Base-by-base conservation (phyloP, 768 basidiomycete genomes). In the Phanerochaete sordida region DNA sequence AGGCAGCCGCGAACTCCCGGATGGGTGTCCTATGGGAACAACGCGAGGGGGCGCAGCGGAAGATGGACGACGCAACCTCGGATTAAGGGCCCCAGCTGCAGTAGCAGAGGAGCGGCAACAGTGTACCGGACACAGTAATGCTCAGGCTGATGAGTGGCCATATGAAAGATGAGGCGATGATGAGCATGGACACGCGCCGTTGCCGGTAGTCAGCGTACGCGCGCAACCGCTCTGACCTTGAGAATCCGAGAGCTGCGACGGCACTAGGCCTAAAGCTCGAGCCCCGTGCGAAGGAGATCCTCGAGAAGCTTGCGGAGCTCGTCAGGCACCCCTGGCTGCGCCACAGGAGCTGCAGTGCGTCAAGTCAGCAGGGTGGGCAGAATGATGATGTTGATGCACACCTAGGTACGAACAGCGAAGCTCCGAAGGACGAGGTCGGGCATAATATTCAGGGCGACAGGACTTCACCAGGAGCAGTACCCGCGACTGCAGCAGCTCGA, bases 201-300 rank as follows among this genome's bases (percentile, higher is more conserved):
- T 35, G 56, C 51, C 66, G 69, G 55, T 68, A 76, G 31, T 78
- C 78, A 1, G 77, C 81, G 5, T 81, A 78, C 70, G 71, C 71
- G 26, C 75, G 82, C 53, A 68, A 70, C 47, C 62, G 66, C 19
- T 68, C 69, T 6, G 67, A 16, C 8, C 39, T 43, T 19, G 39
- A 73, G 26, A 77, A 74, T 56, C 69, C 15, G 54, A 78, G 23
- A 60, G 52, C 11, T 81, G 80, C 79, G 65, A 71, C 27, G 67
- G 71, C 2, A 67, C 74, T 26, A 66, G 63, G 0, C 66, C 66
- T 21, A 72, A n/a, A 71, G 51, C 70, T 71, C 44, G 63, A 72
- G 0, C 66, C 68, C 21, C 65, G 73, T 35, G 78, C 72, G 9
- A 70, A 75, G 13, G 59, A 59, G 15, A 35, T 58, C 11, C 59